Conservation (phyloP, 352 stramenopile genomes). For the Pythium coloratum region DNA sequence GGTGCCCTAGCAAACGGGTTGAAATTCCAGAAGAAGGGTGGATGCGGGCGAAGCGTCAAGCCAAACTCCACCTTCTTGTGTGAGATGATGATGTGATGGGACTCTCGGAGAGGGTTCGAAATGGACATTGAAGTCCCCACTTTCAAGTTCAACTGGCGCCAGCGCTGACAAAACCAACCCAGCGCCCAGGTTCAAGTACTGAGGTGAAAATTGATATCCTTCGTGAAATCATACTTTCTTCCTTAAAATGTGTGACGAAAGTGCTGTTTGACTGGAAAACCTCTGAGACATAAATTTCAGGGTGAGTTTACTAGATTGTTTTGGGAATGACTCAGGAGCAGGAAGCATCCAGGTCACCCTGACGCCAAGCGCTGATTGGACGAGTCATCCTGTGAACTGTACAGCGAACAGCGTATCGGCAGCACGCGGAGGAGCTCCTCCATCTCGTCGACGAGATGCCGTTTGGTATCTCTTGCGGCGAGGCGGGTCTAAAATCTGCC, state of each 20-base stretch:
- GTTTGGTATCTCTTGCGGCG: neutral
- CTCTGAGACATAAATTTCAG: slow-evolving; percentile 20
- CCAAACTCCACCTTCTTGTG: neutral
- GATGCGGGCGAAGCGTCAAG: neutral
- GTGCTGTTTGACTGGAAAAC: neutral
- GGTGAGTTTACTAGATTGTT: neutral
- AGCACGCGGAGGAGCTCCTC: neutral
- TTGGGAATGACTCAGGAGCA: neutral
- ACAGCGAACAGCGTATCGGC: neutral
- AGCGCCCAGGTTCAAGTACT: slow-evolving; percentile 7
- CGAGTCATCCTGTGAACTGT: neutral
- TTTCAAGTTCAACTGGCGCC: slow-evolving; percentile 26
- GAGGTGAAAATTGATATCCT: neutral
- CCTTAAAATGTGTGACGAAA: neutral
- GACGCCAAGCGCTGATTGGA: slow-evolving; percentile 6
- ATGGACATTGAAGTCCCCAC: slow-evolving; percentile 20
- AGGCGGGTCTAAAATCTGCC: neutral
- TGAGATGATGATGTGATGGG: neutral
- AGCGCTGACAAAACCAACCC: neutral
- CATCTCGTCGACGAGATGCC: neutral
- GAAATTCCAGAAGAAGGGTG: neutral
- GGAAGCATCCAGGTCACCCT: neutral
- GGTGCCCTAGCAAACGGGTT: neutral
- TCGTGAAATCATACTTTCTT: neutral
- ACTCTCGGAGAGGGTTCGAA: neutral